A percentile compares a stretch with the other conserved stretches of the same genome.
Evolutionary conservation across 2,329 filamentous ascomycete genomes (phyloP).

Genomic region (Diaporthe velutina): DNA sequence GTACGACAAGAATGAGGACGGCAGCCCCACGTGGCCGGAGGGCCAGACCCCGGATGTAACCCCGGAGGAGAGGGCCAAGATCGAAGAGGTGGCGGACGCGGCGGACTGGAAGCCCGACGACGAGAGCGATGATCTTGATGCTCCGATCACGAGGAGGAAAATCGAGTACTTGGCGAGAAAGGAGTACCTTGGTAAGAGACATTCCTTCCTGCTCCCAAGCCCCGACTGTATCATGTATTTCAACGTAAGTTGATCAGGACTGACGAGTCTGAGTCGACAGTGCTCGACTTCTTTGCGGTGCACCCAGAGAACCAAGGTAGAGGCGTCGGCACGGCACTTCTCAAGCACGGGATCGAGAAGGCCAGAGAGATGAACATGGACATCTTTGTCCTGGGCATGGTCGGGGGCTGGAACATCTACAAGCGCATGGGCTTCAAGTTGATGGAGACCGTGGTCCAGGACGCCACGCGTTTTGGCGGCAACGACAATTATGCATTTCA

Average conservation of each 20-base stretch:
- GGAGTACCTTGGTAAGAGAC: slow-evolving; percentile 39
- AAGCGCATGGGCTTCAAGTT: slow-evolving; percentile 43
- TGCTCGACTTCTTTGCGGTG: slow-evolving; percentile 46
- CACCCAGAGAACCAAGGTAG: slow-evolving; percentile 42
- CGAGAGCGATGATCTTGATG: slow-evolving; percentile 38
- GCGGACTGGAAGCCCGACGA: slow-evolving; percentile 38
- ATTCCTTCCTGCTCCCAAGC: too few species aligned
- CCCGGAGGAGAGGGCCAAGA: slow-evolving; percentile 35
- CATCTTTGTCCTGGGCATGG: slow-evolving; percentile 44
- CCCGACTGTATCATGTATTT: too few species aligned
- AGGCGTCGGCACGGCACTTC: slow-evolving; percentile 43
- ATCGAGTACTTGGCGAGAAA: slow-evolving; percentile 32
- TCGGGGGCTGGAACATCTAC: slow-evolving; percentile 41
- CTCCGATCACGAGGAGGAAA: slow-evolving; percentile 31
- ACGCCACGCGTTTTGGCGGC: slow-evolving; percentile 43
- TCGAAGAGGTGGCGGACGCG: slow-evolving; percentile 34
- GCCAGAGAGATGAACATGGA: slow-evolving; percentile 43
- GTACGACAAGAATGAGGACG: slow-evolving; percentile 1
- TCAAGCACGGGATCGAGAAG: slow-evolving; percentile 41
- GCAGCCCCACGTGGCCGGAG: slow-evolving; percentile 38
- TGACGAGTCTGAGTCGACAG: slow-evolving; percentile 22
- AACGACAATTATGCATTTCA: slow-evolving; percentile 42
- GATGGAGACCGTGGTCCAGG: slow-evolving; percentile 42
- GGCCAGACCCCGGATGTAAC: slow-evolving; percentile 40
- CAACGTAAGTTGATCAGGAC: too few species aligned